A percentile compares a stretch with the other conserved stretches of the same genome.
Evolutionary conservation across 352 stramenopile species (phyloP).

Genomic region (Phytophthora citrophthora): DNA sequence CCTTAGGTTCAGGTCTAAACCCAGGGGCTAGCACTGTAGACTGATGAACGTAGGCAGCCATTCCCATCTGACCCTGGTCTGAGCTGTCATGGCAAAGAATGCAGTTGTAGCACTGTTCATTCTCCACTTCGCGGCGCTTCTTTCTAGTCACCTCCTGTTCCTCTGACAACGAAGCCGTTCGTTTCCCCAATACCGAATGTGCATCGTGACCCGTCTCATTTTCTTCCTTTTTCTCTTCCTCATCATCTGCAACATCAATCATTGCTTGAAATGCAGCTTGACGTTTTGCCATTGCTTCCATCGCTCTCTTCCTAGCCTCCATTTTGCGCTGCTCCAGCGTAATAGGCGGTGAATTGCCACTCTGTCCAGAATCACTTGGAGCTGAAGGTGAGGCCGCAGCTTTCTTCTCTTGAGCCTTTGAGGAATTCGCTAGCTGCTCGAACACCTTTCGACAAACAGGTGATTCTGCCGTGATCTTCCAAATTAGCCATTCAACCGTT

Average conservation of each 20-base stretch:
- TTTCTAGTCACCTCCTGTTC: slow-evolving; percentile 35
- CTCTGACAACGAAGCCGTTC: slow-evolving; percentile 41
- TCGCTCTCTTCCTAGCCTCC: slow-evolving; percentile 75
- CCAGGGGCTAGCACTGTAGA: slow-evolving; percentile 81
- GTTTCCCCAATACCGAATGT: slow-evolving; percentile 50
- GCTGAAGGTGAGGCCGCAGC: slow-evolving; percentile 7
- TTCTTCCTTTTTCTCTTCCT: slow-evolving; percentile 40
- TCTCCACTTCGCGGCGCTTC: slow-evolving; percentile 59
- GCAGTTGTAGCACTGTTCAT: slow-evolving; percentile 66
- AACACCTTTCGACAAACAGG: slow-evolving; percentile 45
- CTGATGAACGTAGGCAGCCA: slow-evolving; percentile 87
- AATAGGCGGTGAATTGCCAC: slow-evolving; percentile 27
- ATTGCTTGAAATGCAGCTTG: slow-evolving; percentile 88
- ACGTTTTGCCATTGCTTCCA: slow-evolving; percentile 83
- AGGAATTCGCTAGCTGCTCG: slow-evolving; percentile 38
- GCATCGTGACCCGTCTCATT: slow-evolving; percentile 35
- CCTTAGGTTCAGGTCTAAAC: slow-evolving; percentile 78
- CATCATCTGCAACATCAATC: slow-evolving; percentile 63
- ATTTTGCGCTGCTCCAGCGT: slow-evolving; percentile 82
- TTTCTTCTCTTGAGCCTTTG: slow-evolving; percentile 37
- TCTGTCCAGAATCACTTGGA: slow-evolving; percentile 1
- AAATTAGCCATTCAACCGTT: slow-evolving; percentile 81
- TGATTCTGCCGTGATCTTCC: slow-evolving; percentile 59
- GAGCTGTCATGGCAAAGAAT: slow-evolving; percentile 88
- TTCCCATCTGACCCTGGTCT: slow-evolving; percentile 84